Evolutionary conservation across 2,329 filamentous ascomycete genomes (phyloP).

Genomic region (Calonectria ilicicola): DNA sequence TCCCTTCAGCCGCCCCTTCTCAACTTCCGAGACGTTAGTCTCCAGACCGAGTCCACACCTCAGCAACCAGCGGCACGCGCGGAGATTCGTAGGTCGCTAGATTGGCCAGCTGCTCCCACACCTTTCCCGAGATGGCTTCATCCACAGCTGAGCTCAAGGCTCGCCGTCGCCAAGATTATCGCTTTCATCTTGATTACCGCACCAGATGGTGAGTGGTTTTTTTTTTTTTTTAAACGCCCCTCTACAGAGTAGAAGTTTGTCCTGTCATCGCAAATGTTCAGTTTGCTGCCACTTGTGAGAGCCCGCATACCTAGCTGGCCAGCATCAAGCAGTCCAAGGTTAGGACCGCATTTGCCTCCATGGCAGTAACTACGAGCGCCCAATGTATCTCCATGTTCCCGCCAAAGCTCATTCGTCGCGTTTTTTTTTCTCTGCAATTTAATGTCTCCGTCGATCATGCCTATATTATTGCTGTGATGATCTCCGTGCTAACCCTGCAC

Average conservation of each 20-base stretch:
- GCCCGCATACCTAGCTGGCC: background rate
- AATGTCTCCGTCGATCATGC: background rate
- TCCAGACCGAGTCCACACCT: background rate
- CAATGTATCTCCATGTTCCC: background rate
- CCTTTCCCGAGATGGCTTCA: constrained; percentile 21
- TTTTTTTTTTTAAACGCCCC: background rate
- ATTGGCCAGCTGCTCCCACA: background rate
- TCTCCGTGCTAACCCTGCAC: constrained; percentile 30
- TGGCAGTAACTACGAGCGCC: background rate
- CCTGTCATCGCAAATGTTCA: background rate
- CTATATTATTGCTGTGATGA: background rate
- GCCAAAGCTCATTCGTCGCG: background rate
- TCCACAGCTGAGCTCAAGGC: constrained; percentile 62
- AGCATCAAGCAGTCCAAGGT: background rate
- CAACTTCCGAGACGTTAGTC: background rate
- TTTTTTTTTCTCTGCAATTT: background rate
- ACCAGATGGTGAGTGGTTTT: constrained; percentile 78
- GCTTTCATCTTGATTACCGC: constrained; percentile 82
- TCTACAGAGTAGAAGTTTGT: background rate
- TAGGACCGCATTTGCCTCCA: background rate
- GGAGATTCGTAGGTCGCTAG: background rate
- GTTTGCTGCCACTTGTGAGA: background rate
- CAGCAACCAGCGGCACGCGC: background rate
- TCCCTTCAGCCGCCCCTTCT: background rate
- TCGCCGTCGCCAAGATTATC: constrained; percentile 78